Base-by-base conservation (phyloP, 192 early-diverging fungal genomes). In the Lobosporangium transversale region DNA sequence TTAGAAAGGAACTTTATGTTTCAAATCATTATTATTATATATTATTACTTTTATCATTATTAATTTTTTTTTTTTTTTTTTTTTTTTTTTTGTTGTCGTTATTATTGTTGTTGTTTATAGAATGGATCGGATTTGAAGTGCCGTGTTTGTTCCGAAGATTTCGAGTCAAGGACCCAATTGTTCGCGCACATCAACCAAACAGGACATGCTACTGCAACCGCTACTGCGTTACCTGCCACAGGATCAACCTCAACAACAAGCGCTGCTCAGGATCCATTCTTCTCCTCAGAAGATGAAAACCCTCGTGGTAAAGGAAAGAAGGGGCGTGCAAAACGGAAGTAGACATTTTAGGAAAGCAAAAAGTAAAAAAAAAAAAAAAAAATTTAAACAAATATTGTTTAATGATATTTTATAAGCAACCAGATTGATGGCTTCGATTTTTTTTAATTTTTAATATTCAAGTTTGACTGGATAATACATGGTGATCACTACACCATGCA, bases 131-230 rank as follows among this genome's bases (percentile, higher is more conserved):
- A 32, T 2, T 33, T 83, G n/a, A 59, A 43, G 2, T 98, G 97
- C 81, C 93, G 94, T 65, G 89, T 95, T 0, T 98, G 97, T 78
- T 48, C 49, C 20, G 78, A 82, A 24, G 73, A 55, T n/a, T 98
- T 95, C 80, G 55, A 82, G 11, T 86, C 91, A 23, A 88, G 93
- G 50, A 97, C 93, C 69, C 89, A 91, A 69, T 81, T 98, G 1
- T 98, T 98, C 81, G 80, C 86, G 1, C 97, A 98, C 68, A 93
- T 98, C 33, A 89, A 92, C 44, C 83, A 84, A 23, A 93, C 91
- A 15, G 94, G 94, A 15, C 97, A 98, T 79, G 95, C 97, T 4
- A 67, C 86, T 51, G 89, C 90, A 17, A 27, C 55, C 3, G 37
- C 14, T 40, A 14, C 37, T 10, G n/a, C n/a, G n/a, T n/a, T n/a